Conservation (phyloP, 2,329 filamentous ascomycete species). For the Curvularia spicifera region DNA sequence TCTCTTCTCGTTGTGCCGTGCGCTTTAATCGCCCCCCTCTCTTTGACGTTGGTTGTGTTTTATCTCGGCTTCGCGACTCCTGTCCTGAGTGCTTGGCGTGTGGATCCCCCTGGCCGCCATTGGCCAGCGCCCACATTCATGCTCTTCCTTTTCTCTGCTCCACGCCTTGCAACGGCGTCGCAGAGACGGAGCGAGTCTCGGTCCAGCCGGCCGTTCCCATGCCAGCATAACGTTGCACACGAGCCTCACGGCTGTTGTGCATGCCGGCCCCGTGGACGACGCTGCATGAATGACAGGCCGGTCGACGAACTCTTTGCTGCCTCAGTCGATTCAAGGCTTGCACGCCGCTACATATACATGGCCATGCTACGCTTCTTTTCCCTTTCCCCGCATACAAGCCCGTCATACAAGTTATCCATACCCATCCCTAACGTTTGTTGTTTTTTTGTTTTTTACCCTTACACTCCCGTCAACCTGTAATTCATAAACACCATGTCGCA, state of each 20-base stretch:
- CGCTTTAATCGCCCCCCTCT: conserved; percentile 34
- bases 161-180: conserved; percentile 29
- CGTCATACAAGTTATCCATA: conserved; percentile 34
- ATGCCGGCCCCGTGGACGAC: conserved; percentile 33
- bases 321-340: conserved; percentile 15
- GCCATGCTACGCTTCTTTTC: conserved; percentile 28
- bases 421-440: conserved; percentile 38
- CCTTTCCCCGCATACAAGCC: conserved; percentile 30
- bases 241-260: conserved; percentile 31
- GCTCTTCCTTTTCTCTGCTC: conserved; percentile 20
- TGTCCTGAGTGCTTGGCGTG: conserved; percentile 31
- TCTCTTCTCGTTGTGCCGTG: conserved; percentile 9
- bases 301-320: conserved; percentile 18
- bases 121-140: conserved; percentile 21
- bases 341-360: conserved; percentile 44
- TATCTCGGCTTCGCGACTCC: conserved; percentile 39
- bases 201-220: conserved; percentile 29
- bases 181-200: conserved; percentile 44
- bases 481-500: conserved; percentile 39
- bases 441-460: conserved; percentile 15
- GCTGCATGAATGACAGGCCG: conserved; percentile 31
- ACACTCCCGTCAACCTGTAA: conserved; percentile 4
- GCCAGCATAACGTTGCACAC: conserved; percentile 34
- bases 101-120: conserved; percentile 21
- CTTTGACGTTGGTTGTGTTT: conserved; percentile 44